Percentiles rank a stretch among this genome's conserved stretches.
phyloP scores from a whole-genome alignment of 2,329 filamentous ascomycete genomes.

The Paraphoma sp. region DNA sequence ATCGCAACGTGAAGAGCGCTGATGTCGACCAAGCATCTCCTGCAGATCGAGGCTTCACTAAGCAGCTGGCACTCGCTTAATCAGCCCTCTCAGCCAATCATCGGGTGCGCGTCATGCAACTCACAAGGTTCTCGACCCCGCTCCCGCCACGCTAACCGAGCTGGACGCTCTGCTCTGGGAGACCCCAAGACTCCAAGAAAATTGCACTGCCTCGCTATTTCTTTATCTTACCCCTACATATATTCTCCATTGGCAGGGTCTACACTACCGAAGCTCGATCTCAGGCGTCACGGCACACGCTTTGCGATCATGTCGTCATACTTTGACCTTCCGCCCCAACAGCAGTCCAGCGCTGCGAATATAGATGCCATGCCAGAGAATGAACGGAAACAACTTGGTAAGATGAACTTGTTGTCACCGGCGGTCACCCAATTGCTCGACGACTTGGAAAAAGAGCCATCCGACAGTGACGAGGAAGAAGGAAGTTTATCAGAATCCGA shows the following conservation, averaged over 20 bases:
- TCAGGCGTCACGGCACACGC: conserved; percentile 2
- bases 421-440: conserved; percentile 40
- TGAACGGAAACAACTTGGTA: conserved; percentile 22
- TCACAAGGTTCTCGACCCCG: conserved; percentile 3
- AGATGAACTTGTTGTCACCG: conserved; percentile 33
- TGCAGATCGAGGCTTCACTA: conserved; percentile 6
- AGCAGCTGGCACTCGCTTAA: conserved; percentile 1
- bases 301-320: conserved; percentile 42
- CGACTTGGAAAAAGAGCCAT: conserved; percentile 29
- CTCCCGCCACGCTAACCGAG: conserved; percentile 4
- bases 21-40: conserved; percentile 5
- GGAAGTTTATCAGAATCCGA: conserved; percentile 20
- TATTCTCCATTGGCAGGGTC: conserved; percentile 11
- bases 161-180: conserved; percentile 1
- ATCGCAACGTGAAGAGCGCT: neutral
- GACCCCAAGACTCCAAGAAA: conserved; percentile 14
- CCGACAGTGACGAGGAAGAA: conserved; percentile 36
- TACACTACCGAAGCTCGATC: neutral
- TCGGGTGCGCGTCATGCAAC: neutral
- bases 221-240: conserved; percentile 9
- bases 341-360: conserved; percentile 17
- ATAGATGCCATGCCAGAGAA: conserved; percentile 18
- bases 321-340: conserved; percentile 36
- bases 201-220: conserved; percentile 15
- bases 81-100: conserved; percentile 8